These are phyloP conservation scores for Achaetomium macrosporum DNA, from an alignment of 2,329 filamentous ascomycete species.

Conservation along the genomic window DNA sequence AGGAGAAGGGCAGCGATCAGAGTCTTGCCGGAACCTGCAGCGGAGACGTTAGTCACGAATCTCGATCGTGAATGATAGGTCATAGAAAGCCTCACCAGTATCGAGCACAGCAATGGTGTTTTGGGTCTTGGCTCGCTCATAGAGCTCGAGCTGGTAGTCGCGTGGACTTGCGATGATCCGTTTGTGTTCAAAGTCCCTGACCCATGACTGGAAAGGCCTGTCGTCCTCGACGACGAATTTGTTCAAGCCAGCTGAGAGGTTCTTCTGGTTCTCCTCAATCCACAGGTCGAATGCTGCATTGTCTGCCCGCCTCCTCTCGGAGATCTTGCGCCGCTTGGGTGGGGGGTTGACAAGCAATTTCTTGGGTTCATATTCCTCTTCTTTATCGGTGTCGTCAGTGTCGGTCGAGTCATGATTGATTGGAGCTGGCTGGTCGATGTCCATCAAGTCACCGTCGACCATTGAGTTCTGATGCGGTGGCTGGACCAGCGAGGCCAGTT, in stretches of 20 bases:
- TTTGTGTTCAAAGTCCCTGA: slow-evolving; percentile 34
- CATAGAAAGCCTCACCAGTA: slow-evolving; percentile 52
- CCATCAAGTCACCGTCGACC: slow-evolving; percentile 1
- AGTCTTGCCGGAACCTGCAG: slow-evolving; percentile 79
- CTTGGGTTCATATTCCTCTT: slow-evolving; percentile 25
- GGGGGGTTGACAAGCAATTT: slow-evolving; percentile 25
- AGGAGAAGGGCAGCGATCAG: slow-evolving; percentile 88
- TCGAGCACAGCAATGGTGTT: slow-evolving; percentile 93
- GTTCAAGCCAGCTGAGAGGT: slow-evolving; percentile 32
- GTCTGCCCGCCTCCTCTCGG: slow-evolving; percentile 45
- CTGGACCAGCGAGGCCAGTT: neutral
- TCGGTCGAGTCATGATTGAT: neutral
- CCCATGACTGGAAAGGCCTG: slow-evolving; percentile 31
- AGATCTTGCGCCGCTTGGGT: slow-evolving; percentile 33
- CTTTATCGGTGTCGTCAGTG: slow-evolving; percentile 3
- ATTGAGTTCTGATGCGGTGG: neutral
- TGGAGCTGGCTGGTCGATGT: neutral
- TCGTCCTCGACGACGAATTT: slow-evolving; percentile 25
- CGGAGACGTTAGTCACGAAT: neutral
- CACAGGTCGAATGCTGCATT: slow-evolving; percentile 44
- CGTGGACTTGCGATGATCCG: slow-evolving; percentile 70
- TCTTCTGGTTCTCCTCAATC: slow-evolving; percentile 32
- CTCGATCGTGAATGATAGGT: neutral
- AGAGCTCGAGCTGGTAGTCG: slow-evolving; percentile 89
- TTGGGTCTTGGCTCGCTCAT: slow-evolving; percentile 73